Evolutionary conservation across 1,139 yeast genomes (phyloP), one percentile per base, ranked within the genome.

Genomic region (Taphrina wiesneri): DNA sequence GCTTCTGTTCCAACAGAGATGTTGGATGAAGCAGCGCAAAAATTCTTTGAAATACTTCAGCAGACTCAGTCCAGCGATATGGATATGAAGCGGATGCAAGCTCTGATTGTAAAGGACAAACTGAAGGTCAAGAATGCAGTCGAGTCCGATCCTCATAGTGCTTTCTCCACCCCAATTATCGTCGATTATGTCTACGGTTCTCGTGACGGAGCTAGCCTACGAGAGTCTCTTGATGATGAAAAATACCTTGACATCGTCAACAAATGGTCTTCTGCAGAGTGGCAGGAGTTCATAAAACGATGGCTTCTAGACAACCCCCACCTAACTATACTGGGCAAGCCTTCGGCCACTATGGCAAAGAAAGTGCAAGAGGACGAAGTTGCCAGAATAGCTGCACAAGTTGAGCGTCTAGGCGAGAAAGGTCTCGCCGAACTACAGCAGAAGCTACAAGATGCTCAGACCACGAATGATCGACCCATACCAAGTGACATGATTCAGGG

Each of bases 131-230:
- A 89, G 45, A 82, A 85, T 57, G 80, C 81, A 32, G 82, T 88
- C 52, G 68, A 67, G 32, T 67, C 68, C 3, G 57, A 52, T 51
- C 68, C 65, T 6, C 68, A 67, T 39, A 25, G 51, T 32, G 61
- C 65, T 9, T 79, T 92, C 68, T 82, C 90, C 0, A 83, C 84
- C 63, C 80, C 85, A 67, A 90, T 93, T 6, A 88, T 91, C 60
- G 80, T 82, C 45, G 96, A 90, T 72, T 92, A 90, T 74, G 75
- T 91, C 15, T 95, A 93, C 73, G 97, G 97, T 59, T 78, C 83
- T 34, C 75, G 75, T 2, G 83, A 84, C 66, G 90, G 89, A 0
- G 75, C 83, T 17, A 86, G 85, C 66, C 77, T 93, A 69, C 75
- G 78, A 2, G 76, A 77, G 25, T 84, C 88, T 81, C 73, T 85